Conservation (phyloP, 331 rosid species). For the Acacia pycnantha region DNA sequence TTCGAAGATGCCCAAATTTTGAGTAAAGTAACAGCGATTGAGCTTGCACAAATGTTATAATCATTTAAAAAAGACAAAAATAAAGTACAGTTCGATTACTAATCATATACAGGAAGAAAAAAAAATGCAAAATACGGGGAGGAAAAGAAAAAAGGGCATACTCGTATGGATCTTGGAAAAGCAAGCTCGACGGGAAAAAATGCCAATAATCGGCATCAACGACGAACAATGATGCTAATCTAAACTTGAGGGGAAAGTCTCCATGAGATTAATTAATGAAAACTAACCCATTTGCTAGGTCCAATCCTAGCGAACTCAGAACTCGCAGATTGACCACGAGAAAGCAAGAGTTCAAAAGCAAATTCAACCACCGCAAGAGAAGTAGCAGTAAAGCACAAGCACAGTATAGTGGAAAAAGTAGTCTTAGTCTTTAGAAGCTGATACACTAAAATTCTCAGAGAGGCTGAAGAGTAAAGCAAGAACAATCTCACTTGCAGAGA, state of each 20-base stretch:
- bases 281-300: constrained; percentile 27
- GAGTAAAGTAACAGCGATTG: constrained; percentile 30
- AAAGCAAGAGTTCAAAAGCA: constrained; percentile 26
- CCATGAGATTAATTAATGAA: constrained; percentile 22
- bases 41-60: constrained; percentile 5
- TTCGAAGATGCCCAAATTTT: constrained; percentile 24
- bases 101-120: constrained; percentile 4
- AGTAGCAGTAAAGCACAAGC: constrained; percentile 27
- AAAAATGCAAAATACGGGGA: constrained; percentile 19
- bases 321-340: constrained; percentile 4
- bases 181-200: constrained; percentile 18
- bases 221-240: constrained; percentile 33
- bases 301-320: constrained; percentile 15
- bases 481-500: background rate
- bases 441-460: background rate
- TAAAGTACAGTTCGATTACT: constrained; percentile 35
- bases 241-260: constrained; percentile 34
- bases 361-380: constrained; percentile 24
- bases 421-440: constrained; percentile 14
- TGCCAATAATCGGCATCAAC: constrained; percentile 22
- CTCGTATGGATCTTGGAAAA: constrained; percentile 38
- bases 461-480: background rate
- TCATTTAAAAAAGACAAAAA: constrained; percentile 7
- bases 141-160: constrained; percentile 27
- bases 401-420: constrained; percentile 26